Evolutionary conservation across 202 grass and related monocot genomes (phyloP), one percentile per base, ranked within the genome.

Genomic region (Alloteropsis angusta): DNA sequence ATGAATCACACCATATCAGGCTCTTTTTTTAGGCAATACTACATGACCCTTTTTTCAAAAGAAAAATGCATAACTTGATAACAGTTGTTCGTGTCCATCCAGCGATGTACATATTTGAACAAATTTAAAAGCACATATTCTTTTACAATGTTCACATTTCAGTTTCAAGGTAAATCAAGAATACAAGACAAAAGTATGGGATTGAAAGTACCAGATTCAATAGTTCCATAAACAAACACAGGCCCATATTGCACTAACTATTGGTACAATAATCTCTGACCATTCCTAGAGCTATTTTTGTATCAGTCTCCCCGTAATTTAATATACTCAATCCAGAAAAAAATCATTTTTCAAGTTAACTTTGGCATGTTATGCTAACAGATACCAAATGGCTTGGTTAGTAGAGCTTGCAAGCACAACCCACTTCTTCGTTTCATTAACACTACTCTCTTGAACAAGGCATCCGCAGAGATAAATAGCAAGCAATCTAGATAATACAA

Each of bases 271-370:
- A 65, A 67, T 34, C 22, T 64, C 13, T 87, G 16, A 49, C 50
- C 42, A 10, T 22, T 68, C 59, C 52, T 44, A 53, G 37, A 65
- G 30, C 21, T 56, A 25, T 23, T 4, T 25, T 56, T 25, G 15
- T 52, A 54, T 66, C 42, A 55, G 44, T 58, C 23, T 60, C 25
- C 47, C 64, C 16, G 30, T 41, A 26, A 18, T 1, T 79, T 41
- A 5, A 22, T 56, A 56, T 26, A 78, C 10, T 56, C 48, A 41
- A 56, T 44, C 34, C n/a, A 55, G 35, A 4, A 39, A 66, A n/a
- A n/a, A n/a, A n/a, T 78, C 38, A n/a, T 68, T 39, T 34, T 68
- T 8, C 26, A 70, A 44, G 45, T 54, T 84, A 74, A 68, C n/a
- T 68, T 53, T 68, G 55, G 19, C 14, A 4, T 17, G 30, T 26